A percentile compares a stretch with the other conserved stretches of the same genome.
phyloP scores from a whole-genome alignment of 805 yeast genomes.

The Lachancea meyersii region DNA sequence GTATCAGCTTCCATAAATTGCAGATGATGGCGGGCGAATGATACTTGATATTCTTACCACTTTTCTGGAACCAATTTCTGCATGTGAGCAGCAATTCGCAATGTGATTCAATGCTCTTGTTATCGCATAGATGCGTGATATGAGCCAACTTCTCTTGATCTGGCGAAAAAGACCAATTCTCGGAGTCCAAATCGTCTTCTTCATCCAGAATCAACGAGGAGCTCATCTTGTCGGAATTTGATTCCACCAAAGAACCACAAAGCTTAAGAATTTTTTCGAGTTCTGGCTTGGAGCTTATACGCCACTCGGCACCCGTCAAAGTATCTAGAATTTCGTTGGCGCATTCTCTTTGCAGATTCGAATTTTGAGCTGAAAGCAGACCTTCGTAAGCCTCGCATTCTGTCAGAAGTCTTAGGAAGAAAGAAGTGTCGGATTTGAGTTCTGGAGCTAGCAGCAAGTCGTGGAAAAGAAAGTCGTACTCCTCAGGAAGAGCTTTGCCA shows the following conservation, averaged over 20 bases:
- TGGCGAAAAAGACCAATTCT: conserved; percentile 21
- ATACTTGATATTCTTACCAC: conserved; percentile 48
- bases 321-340: conserved; percentile 58
- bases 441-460: conserved; percentile 13
- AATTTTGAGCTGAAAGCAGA: conserved; percentile 19
- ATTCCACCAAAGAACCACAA: conserved; percentile 20
- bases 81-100: conserved; percentile 37
- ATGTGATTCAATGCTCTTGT: conserved; percentile 18
- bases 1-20: conserved; percentile 52
- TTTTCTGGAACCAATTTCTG: conserved; percentile 29
- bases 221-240: conserved; percentile 26
- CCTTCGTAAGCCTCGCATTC: conserved; percentile 21
- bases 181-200: conserved; percentile 20
- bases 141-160: conserved; percentile 62
- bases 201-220: conserved; percentile 35
- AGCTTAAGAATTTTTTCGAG: conserved; percentile 20
- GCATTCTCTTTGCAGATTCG: conserved; percentile 45
- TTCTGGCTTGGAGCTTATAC: conserved; percentile 24
- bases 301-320: conserved; percentile 33
- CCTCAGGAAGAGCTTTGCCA: conserved; percentile 18
- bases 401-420: conserved; percentile 19
- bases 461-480: conserved; percentile 17
- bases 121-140: conserved; percentile 52
- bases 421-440: conserved; percentile 4
- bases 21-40: conserved; percentile 75